Evolutionary conservation across 495 filamentous ascomycete genomes (phyloP).

Genomic region (Xylaria grammica): DNA sequence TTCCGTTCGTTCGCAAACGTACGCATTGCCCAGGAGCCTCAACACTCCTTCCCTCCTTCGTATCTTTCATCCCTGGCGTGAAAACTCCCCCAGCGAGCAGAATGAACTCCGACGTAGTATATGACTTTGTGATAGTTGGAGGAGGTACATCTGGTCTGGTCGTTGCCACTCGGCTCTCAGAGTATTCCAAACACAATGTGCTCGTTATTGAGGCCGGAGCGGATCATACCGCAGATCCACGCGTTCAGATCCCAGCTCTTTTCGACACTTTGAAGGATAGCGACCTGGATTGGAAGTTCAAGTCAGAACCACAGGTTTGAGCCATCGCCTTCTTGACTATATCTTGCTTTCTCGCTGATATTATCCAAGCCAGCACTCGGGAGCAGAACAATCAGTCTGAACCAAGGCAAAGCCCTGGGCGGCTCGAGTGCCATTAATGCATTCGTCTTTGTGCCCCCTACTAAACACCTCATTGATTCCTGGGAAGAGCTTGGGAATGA

Average conservation of each 20-base stretch:
- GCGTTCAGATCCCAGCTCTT: slow-evolving; percentile 50
- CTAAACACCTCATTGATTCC: slow-evolving; percentile 52
- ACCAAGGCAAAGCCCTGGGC: slow-evolving; percentile 61
- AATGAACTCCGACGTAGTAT: not conserved
- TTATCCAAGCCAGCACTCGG: slow-evolving; percentile 37
- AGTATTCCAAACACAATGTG: slow-evolving; percentile 45
- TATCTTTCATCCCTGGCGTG: not conserved
- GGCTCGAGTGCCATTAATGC: slow-evolving; percentile 64
- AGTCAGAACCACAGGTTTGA: slow-evolving; percentile 52
- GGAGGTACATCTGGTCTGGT: slow-evolving; percentile 55
- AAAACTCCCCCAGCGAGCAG: not conserved
- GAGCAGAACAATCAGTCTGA: slow-evolving; percentile 46
- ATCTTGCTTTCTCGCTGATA: not conserved
- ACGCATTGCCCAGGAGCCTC: no score
- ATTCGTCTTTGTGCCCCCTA: slow-evolving; percentile 51
- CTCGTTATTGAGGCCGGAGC: slow-evolving; percentile 61
- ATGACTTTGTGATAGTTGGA: slow-evolving; percentile 34
- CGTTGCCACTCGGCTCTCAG: slow-evolving; percentile 51
- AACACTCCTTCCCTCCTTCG: no score
- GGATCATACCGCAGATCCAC: slow-evolving; percentile 48
- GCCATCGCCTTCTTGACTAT: not conserved
- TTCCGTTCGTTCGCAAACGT: not conserved
- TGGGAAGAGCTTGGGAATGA: slow-evolving; percentile 60
- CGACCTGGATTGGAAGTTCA: slow-evolving; percentile 61
- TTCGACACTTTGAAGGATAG: slow-evolving; percentile 49